A percentile compares a stretch with the other conserved stretches of the same genome.
phyloP scores from a whole-genome alignment of 495 filamentous ascomycete species.

The Articulospora tetracladia region DNA sequence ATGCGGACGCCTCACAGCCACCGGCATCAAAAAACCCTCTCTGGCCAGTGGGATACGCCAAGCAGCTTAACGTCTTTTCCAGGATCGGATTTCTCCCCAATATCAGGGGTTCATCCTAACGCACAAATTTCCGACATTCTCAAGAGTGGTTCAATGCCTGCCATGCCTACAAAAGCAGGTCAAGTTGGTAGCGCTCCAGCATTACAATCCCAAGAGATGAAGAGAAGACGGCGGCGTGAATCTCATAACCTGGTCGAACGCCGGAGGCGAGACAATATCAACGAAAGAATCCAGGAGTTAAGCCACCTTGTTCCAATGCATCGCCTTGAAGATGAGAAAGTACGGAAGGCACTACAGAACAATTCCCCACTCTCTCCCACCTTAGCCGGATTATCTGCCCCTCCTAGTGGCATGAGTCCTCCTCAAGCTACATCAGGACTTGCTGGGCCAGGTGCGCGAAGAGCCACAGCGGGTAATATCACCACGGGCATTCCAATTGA shows the following conservation, averaged over 20 bases:
- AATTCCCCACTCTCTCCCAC: slow-evolving; percentile 83
- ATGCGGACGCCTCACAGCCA: slow-evolving; percentile 57
- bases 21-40: slow-evolving; percentile 76
- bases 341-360: slow-evolving; percentile 89
- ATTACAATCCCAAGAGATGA: slow-evolving; percentile 79
- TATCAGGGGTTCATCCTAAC: slow-evolving; percentile 36
- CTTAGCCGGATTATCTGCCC: slow-evolving; percentile 48
- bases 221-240: slow-evolving; percentile 82
- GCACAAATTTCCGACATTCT: slow-evolving; percentile 47
- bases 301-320: slow-evolving; percentile 90
- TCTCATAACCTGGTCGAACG: slow-evolving; percentile 97
- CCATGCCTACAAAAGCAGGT: slow-evolving; percentile 43
- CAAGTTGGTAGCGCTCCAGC: slow-evolving; percentile 40
- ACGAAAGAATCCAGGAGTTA: slow-evolving; percentile 94
- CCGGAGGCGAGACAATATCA: slow-evolving; percentile 94
- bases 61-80: slow-evolving; percentile 74
- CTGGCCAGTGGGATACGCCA: slow-evolving; percentile 76
- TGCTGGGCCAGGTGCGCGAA: slow-evolving; percentile 76
- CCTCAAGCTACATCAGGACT: slow-evolving; percentile 85
- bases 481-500: slow-evolving; percentile 87
- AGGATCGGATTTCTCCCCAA: slow-evolving; percentile 77
- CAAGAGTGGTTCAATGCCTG: slow-evolving; percentile 51
- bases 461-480: slow-evolving; percentile 80
- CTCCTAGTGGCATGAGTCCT: slow-evolving; percentile 53
- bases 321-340: slow-evolving; percentile 93